A percentile compares a stretch with the other conserved stretches of the same genome.
Evolutionary conservation across 805 yeast genomes (phyloP).

Genomic region (Yamadazyma endophytica): DNA sequence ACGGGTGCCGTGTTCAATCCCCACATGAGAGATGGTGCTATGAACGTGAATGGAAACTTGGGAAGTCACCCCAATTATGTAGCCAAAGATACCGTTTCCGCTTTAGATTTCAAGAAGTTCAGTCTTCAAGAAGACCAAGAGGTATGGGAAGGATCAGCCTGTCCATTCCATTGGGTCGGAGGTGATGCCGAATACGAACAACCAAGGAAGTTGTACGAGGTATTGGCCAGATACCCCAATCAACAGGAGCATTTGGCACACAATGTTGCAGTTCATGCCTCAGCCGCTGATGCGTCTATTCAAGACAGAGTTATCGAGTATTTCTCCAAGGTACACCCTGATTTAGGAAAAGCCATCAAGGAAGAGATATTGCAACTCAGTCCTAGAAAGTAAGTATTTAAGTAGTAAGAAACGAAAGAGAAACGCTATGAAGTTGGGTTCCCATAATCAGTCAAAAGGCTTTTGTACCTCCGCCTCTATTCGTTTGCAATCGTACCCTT

Average conservation of each 20-base stretch:
- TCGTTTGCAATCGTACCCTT: too few species aligned
- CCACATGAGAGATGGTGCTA: constrained; percentile 76
- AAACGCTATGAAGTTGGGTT: background rate
- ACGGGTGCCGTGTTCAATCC: constrained; percentile 49
- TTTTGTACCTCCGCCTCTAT: too few species aligned
- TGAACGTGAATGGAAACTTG: constrained; percentile 56
- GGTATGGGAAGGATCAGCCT: constrained; percentile 76
- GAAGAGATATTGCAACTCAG: constrained; percentile 51
- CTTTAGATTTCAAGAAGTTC: constrained; percentile 42
- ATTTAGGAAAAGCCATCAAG: constrained; percentile 64
- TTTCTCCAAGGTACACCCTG: constrained; percentile 69
- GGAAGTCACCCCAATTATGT: constrained; percentile 75
- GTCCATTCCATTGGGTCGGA: constrained; percentile 82
- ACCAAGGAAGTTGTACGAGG: constrained; percentile 73
- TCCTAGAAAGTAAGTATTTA: constrained; percentile 36
- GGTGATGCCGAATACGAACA: constrained; percentile 74
- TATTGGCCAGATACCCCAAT: constrained; percentile 68
- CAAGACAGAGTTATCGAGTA: constrained; percentile 75
- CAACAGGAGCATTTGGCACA: constrained; percentile 81
- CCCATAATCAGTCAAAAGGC: too few species aligned
- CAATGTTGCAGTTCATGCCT: constrained; percentile 73
- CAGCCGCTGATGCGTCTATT: constrained; percentile 63
- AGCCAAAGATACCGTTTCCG: constrained; percentile 50
- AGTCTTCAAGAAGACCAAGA: constrained; percentile 65
- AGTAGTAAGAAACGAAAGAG: background rate